Evolutionary conservation across 352 stramenopile genomes (phyloP).

Genomic region (Phytophthora ohioensis): DNA sequence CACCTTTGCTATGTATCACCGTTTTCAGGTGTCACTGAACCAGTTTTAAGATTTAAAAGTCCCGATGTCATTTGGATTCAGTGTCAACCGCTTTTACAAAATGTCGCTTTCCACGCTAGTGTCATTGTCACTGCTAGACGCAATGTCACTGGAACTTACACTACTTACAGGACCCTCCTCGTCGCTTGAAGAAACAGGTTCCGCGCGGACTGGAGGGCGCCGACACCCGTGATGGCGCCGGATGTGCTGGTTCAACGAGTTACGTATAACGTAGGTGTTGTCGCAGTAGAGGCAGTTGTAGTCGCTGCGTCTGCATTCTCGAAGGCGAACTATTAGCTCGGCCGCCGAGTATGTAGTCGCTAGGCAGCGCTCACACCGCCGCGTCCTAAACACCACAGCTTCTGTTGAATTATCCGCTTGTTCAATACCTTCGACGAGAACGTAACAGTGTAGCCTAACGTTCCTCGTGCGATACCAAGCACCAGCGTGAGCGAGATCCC

Average conservation of each 20-base stretch:
- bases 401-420: not conserved
- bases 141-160: not conserved
- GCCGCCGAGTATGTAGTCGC: constrained; percentile 4
- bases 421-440: no score
- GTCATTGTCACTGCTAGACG: not conserved
- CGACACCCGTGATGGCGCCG: not conserved
- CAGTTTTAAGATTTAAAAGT: no score
- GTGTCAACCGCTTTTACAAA: no score
- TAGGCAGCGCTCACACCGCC: not conserved
- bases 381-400: not conserved
- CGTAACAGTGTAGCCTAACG: no score
- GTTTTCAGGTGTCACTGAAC: no score
- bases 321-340: not conserved
- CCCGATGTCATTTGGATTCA: no score
- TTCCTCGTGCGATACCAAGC: no score
- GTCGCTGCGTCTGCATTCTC: no score
- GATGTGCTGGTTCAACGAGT: constrained; percentile 14
- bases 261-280: not conserved
- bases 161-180: no score
- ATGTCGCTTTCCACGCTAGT: not conserved
- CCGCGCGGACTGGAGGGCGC: not conserved
- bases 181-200: no score
- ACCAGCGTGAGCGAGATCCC: no score
- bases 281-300: not conserved
- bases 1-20: not conserved